Conservation (phyloP, 108 stramenopile genomes). For the Cyclotella kingstonii region DNA sequence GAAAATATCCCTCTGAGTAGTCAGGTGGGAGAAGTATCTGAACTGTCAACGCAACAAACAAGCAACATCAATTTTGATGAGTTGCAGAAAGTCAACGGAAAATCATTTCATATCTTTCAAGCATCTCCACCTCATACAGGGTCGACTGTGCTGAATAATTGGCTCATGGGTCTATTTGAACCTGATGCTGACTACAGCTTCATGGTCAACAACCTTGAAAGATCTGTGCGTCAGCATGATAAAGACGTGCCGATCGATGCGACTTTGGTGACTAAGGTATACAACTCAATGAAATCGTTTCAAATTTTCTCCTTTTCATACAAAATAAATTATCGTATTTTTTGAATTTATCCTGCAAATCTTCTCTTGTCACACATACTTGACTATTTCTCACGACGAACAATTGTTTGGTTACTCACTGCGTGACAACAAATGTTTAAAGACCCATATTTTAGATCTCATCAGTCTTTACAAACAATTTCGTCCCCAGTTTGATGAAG, state of each 20-base stretch:
- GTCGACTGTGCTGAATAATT: slow-evolving; percentile 19
- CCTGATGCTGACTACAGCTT: slow-evolving; percentile 26
- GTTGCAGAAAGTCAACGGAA: slow-evolving; percentile 4
- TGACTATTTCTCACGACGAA: too few species aligned
- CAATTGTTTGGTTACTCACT: too few species aligned
- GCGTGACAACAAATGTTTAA: too few species aligned
- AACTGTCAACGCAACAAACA: neutral
- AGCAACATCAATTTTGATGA: neutral
- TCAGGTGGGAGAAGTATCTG: neutral
- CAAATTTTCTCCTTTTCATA: neutral
- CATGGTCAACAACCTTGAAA: slow-evolving; percentile 12
- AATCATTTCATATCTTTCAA: slow-evolving; percentile 36
- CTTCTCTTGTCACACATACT: too few species aligned
- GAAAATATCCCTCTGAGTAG: too few species aligned
- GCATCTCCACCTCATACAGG: slow-evolving; percentile 27
- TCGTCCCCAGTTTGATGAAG: slow-evolving; percentile 15
- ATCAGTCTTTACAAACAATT: slow-evolving; percentile 18
- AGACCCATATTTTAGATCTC: slow-evolving; percentile 20
- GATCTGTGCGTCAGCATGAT: slow-evolving; percentile 16
- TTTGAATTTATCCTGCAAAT: neutral
- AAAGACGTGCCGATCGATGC: neutral
- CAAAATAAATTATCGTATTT: neutral
- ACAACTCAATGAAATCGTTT: neutral
- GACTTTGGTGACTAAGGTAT: neutral
- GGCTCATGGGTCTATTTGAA: slow-evolving; percentile 36